Evolutionary conservation across 2,329 filamentous ascomycete genomes (phyloP).

Genomic region (Claviceps sp.): DNA sequence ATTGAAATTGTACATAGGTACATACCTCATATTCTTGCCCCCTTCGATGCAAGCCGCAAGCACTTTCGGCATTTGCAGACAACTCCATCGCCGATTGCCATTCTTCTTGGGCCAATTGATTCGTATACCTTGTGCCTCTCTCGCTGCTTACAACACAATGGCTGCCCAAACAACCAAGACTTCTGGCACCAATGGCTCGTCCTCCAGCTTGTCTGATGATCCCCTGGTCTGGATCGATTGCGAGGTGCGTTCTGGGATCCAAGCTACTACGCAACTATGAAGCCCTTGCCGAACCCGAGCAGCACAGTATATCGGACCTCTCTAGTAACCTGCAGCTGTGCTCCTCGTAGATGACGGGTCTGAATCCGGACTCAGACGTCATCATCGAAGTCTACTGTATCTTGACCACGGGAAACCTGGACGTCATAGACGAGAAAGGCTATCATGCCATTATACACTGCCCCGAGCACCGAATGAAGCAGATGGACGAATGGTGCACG

Average conservation of each 20-base stretch:
- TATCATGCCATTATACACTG: slow-evolving; percentile 74
- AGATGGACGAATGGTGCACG: slow-evolving; percentile 85
- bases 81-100: too few species aligned
- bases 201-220: slow-evolving; percentile 23
- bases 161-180: background rate
- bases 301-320: background rate
- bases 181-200: background rate
- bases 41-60: too few species aligned
- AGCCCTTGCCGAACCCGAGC: background rate
- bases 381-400: slow-evolving; percentile 90
- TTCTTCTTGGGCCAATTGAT: too few species aligned
- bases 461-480: slow-evolving; percentile 51
- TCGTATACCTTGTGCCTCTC: background rate
- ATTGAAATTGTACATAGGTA: too few species aligned
- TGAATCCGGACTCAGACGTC: slow-evolving; percentile 61
- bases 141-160: background rate
- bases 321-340: background rate
- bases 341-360: slow-evolving; percentile 58
- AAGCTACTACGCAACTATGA: background rate
- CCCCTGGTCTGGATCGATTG: slow-evolving; percentile 79
- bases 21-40: too few species aligned
- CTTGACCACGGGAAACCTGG: slow-evolving; percentile 69
- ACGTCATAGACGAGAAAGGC: slow-evolving; percentile 60
- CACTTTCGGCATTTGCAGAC: too few species aligned
- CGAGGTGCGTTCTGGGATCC: slow-evolving; percentile 24